These are phyloP conservation scores for Cladosporium sp. DNA, from an alignment of 2,329 filamentous ascomycete species.

Conservation along the genomic window DNA sequence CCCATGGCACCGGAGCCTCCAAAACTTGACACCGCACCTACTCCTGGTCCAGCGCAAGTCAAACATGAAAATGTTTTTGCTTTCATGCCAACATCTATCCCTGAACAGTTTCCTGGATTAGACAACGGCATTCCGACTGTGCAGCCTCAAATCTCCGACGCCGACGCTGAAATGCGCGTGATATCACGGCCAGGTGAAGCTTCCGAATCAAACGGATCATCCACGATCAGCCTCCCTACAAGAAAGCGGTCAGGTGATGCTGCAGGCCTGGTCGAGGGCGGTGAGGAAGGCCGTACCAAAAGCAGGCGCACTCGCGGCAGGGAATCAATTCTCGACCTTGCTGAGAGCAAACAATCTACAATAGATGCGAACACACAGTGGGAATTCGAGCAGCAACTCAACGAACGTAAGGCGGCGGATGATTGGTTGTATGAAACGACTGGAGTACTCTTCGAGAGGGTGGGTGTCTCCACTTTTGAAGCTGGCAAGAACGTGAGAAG, in stretches of 20 bases:
- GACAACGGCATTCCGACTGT: slow-evolving; percentile 28
- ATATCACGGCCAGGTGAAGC: slow-evolving; percentile 1
- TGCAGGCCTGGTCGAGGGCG: slow-evolving; percentile 54
- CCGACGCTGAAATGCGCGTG: slow-evolving; percentile 22
- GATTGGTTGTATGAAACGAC: slow-evolving; percentile 54
- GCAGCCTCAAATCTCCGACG: slow-evolving; percentile 28
- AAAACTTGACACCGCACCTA: neutral
- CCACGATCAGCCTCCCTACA: slow-evolving; percentile 35
- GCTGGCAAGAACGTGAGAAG: slow-evolving; percentile 25
- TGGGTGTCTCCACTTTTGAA: slow-evolving; percentile 43
- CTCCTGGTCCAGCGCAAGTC: neutral
- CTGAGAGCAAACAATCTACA: slow-evolving; percentile 37
- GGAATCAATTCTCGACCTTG: slow-evolving; percentile 48
- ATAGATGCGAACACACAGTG: slow-evolving; percentile 48
- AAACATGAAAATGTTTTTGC: neutral
- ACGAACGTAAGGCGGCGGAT: slow-evolving; percentile 52
- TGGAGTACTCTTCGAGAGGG: slow-evolving; percentile 48
- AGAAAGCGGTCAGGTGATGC: slow-evolving; percentile 60
- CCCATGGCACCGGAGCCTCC: neutral
- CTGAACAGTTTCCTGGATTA: slow-evolving; percentile 30
- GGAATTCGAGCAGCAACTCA: slow-evolving; percentile 53
- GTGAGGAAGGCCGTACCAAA: slow-evolving; percentile 53
- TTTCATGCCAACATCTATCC: slow-evolving; percentile 18
- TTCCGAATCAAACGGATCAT: slow-evolving; percentile 24
- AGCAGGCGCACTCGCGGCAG: slow-evolving; percentile 59